Percentiles rank a stretch among this genome's conserved stretches.
Evolutionary conservation across 176 grass and related monocot species (phyloP).

Genomic region (Puccinellia tenuiflora): DNA sequence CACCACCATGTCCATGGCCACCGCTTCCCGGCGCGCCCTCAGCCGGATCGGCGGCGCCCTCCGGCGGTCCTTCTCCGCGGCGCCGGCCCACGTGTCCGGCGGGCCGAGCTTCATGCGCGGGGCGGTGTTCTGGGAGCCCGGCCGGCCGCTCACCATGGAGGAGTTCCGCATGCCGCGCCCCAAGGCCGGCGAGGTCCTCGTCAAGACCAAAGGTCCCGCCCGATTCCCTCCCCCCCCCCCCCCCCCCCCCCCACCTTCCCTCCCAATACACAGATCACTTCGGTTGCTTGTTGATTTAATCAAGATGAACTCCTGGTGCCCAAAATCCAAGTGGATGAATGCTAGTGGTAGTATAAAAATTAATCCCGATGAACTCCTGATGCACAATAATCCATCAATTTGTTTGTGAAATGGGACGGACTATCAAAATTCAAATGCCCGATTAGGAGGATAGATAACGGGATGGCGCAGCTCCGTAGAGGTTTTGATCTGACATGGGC

Average conservation of each 20-base stretch:
- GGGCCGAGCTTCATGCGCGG: slow-evolving; percentile 80
- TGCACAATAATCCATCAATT: background rate
- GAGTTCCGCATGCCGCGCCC: slow-evolving; percentile 91
- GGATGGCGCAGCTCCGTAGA: no score
- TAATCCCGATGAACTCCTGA: background rate
- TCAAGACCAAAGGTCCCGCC: slow-evolving; percentile 74
- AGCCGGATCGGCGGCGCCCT: slow-evolving; percentile 43
- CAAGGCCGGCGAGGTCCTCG: slow-evolving; percentile 90
- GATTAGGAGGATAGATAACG: no score
- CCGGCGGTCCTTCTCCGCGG: slow-evolving; percentile 25
- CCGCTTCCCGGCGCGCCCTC: slow-evolving; percentile 41
- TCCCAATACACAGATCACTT: background rate
- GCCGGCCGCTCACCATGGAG: slow-evolving; percentile 81
- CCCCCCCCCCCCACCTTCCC: background rate
- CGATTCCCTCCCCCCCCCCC: background rate
- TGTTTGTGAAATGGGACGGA: background rate
- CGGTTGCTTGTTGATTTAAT: background rate
- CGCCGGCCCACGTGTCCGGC: slow-evolving; percentile 48
- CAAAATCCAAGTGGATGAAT: background rate
- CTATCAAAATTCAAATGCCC: background rate
- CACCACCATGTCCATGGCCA: slow-evolving; percentile 44
- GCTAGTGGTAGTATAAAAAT: no score
- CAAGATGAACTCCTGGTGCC: background rate
- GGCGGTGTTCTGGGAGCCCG: slow-evolving; percentile 92
- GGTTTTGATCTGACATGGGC: background rate